A percentile compares a stretch with the other conserved stretches of the same genome.
phyloP scores from a whole-genome alignment of 2,329 filamentous ascomycete genomes.

The Zymoseptoria crescenta region DNA sequence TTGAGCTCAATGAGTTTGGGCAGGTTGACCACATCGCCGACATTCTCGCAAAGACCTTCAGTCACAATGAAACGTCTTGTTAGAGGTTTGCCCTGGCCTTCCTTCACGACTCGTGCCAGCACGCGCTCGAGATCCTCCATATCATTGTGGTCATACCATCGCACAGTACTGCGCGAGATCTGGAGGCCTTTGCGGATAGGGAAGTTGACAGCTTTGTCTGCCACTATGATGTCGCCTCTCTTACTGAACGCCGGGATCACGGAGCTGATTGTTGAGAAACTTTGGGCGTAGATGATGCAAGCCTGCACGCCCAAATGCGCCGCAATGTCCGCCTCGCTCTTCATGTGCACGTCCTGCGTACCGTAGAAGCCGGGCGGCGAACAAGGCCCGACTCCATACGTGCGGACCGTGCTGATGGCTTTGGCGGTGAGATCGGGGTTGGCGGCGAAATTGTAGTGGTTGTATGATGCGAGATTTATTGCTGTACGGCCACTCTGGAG shows the following conservation, averaged over 20 bases:
- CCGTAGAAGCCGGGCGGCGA: constrained; percentile 97
- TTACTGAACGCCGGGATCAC: constrained; percentile 97
- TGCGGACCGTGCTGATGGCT: constrained; percentile 85
- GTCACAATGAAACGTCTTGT: constrained; percentile 94
- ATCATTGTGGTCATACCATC: constrained; percentile 94
- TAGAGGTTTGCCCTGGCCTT: constrained; percentile 79
- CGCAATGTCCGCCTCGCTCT: constrained; percentile 89
- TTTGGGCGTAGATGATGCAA: constrained; percentile 92
- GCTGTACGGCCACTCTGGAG: constrained; percentile 70
- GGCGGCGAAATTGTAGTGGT: constrained; percentile 93
- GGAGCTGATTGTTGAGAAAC: constrained; percentile 93
- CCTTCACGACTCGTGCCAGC: constrained; percentile 75
- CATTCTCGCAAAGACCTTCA: constrained; percentile 86
- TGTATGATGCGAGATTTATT: constrained; percentile 87
- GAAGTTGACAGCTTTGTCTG: constrained; percentile 87
- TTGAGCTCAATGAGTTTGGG: constrained; percentile 90
- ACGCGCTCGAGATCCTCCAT: constrained; percentile 87
- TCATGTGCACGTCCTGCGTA: constrained; percentile 96
- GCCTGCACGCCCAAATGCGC: constrained; percentile 78
- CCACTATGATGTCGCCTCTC: constrained; percentile 92
- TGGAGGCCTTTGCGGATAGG: constrained; percentile 91
- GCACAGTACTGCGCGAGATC: constrained; percentile 80
- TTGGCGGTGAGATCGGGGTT: constrained; percentile 93
- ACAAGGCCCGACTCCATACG: constrained; percentile 93
- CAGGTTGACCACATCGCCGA: constrained; percentile 76